These are phyloP conservation scores for Austroboletus eburneus DNA, from an alignment of 768 basidiomycete genomes.

Conservation along the genomic window DNA sequence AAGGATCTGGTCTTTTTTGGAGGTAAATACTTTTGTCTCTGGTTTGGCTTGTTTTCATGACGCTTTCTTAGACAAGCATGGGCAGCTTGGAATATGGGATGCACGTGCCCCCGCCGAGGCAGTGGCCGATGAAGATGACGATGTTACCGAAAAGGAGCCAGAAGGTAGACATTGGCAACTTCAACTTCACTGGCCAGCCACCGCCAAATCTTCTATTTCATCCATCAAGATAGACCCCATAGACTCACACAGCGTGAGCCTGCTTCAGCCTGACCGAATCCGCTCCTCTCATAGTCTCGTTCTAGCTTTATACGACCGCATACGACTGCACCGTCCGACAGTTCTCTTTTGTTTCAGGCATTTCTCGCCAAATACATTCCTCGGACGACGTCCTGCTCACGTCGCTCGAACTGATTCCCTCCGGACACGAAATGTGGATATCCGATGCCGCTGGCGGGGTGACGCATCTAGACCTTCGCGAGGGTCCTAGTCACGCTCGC, in stretches of 20 bases:
- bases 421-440: constrained; percentile 81
- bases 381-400: constrained; percentile 58
- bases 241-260: constrained; percentile 64
- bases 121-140: constrained; percentile 59
- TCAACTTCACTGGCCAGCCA: constrained; percentile 82
- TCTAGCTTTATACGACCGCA: constrained; percentile 72
- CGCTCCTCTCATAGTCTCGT: not conserved
- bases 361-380: constrained; percentile 65
- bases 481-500: constrained; percentile 48
- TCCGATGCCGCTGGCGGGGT: constrained; percentile 69
- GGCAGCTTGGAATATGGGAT: constrained; percentile 84
- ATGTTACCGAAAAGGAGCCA: constrained; percentile 43
- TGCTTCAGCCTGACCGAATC: not conserved
- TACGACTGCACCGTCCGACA: constrained; percentile 78
- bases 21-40: constrained; percentile 43
- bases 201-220: constrained; percentile 75
- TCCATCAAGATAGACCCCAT: constrained; percentile 73
- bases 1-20: constrained; percentile 89
- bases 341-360: constrained; percentile 67
- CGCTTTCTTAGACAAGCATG: constrained; percentile 67
- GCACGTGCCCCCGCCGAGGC: constrained; percentile 68
- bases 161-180: constrained; percentile 78
- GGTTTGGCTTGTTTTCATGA: not conserved
- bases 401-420: constrained; percentile 64
- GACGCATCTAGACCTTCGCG: constrained; percentile 73